Base-by-base conservation (phyloP, 495 filamentous ascomycete species). In the Podospora sp. region DNA sequence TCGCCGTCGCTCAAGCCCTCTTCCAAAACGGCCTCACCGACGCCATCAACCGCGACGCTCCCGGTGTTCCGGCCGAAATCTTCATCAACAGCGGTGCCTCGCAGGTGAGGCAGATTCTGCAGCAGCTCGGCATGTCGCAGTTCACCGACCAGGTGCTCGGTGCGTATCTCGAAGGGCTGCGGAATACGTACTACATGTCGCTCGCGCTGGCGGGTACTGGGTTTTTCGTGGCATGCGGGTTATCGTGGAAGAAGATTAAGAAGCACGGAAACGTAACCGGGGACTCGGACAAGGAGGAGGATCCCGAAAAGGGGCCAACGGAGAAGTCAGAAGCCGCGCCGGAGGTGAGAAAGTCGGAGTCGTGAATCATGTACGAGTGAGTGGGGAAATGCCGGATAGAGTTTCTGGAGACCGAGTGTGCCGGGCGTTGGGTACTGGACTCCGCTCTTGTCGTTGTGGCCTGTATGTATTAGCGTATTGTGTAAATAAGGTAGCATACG, bases 1-100 rank as follows among this genome's bases (percentile, higher is more conserved):
- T 90, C 67, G 84, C 87, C 4, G 81, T 90, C n/a, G 87, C 81
- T 0, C 85, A 92, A 74, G 82, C 83, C 18, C 79, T 91, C 12
- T 90, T 92, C 80, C 83, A 85, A 63, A 89, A 90, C 73, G 79
- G 82, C 0, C 78, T 91, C 9, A 80, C 86, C 26, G 64, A 65
- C 0, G 70, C 71, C 50, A 53, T 83, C 20, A 60, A 57, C 18
- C 36, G 40, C 12, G 59, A 70, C 68, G 76, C 73, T 7, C 76
- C 78, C 6, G 69, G 65, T 21, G 63, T 83, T 9, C 75, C 79
- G 56, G 70, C 78, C 0, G 53, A 64, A 6, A 56, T 76, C 25
- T 81, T 86, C 66, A 78, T 81, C 55, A 74, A 79, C 62, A 77
- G 74, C 53, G 83, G 83, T 66, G 82, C 83, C 5, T 77, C 75